Conservation (phyloP, 805 yeast genomes). For the Millerozyma acaciae region DNA sequence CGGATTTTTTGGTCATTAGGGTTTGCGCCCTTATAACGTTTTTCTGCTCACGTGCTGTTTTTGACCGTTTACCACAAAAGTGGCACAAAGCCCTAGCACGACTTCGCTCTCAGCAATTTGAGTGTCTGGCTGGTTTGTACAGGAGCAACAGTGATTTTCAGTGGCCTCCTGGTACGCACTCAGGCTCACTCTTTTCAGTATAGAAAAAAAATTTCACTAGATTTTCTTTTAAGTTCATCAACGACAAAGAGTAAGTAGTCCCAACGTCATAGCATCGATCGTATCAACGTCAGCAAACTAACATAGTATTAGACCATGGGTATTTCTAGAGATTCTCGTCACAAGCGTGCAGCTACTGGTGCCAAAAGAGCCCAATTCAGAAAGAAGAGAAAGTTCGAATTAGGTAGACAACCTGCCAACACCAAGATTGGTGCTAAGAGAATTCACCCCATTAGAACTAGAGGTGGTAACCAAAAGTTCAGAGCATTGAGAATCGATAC, state of each 20-base stretch:
- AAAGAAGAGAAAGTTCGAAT: slow-evolving; percentile 99
- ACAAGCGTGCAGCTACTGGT: slow-evolving; percentile 99
- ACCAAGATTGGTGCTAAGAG: slow-evolving; percentile 99
- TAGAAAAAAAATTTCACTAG: slow-evolving; percentile 1
- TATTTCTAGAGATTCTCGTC: slow-evolving; percentile 99
- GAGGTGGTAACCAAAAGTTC: slow-evolving; percentile 99
- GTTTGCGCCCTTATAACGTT: too few species aligned
- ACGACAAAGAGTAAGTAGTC: slow-evolving; percentile 1
- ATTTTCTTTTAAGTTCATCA: neutral
- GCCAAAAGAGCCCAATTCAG: slow-evolving; percentile 99
- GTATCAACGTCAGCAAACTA: too few species aligned
- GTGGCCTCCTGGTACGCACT: neutral
- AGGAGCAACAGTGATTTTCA: too few species aligned
- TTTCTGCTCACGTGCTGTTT: too few species aligned
- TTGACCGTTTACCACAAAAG: too few species aligned
- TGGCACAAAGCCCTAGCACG: too few species aligned
- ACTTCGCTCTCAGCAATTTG: too few species aligned
- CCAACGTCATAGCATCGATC: too few species aligned
- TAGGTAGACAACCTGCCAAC: slow-evolving; percentile 99
- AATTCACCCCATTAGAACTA: slow-evolving; percentile 98
- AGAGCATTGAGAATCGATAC: slow-evolving; percentile 99
- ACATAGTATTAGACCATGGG: slow-evolving; percentile 73
- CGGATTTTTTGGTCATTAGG: too few species aligned
- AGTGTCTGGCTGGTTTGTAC: too few species aligned
- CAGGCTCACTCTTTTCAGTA: neutral